A percentile compares a stretch with the other conserved stretches of the same genome.
Conservation (phyloP, 352 stramenopile species). For the Globisporangium sylvaticum region DNA sequence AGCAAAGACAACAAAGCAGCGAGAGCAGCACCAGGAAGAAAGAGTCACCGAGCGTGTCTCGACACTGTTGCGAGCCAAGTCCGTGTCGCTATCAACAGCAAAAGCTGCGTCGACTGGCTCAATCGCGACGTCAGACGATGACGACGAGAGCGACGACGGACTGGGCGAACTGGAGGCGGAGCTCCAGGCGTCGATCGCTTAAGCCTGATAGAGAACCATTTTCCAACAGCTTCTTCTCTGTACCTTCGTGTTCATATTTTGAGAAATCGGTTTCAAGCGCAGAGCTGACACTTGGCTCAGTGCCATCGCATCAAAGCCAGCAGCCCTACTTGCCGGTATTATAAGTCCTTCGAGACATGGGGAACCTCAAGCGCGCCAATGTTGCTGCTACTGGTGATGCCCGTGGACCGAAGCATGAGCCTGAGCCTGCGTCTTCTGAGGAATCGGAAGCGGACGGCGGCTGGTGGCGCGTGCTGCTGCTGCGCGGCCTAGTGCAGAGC, state of each 20-base stretch:
- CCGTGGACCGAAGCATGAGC: not conserved
- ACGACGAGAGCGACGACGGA: conserved; percentile 40
- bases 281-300: too few species aligned
- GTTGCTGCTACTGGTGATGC: not conserved
- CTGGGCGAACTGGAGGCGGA: conserved; percentile 44
- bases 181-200: conserved; percentile 18
- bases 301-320: too few species aligned
- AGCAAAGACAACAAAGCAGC: not conserved
- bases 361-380: conserved; percentile 6
- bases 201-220: not conserved
- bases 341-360: not conserved
- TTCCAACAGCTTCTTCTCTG: not conserved
- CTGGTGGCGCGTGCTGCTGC: conserved; percentile 17
- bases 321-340: too few species aligned
- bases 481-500: conserved; percentile 12
- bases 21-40: not conserved
- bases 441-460: conserved; percentile 10
- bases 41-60: not conserved
- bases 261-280: not conserved
- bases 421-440: not conserved
- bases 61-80: not conserved
- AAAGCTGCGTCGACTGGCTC: conserved; percentile 11
- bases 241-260: not conserved
- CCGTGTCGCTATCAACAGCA: not conserved
- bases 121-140: conserved; percentile 20